phyloP scores from a whole-genome alignment of 2,329 filamentous ascomycete genomes.

The Grosmannia serpens region DNA sequence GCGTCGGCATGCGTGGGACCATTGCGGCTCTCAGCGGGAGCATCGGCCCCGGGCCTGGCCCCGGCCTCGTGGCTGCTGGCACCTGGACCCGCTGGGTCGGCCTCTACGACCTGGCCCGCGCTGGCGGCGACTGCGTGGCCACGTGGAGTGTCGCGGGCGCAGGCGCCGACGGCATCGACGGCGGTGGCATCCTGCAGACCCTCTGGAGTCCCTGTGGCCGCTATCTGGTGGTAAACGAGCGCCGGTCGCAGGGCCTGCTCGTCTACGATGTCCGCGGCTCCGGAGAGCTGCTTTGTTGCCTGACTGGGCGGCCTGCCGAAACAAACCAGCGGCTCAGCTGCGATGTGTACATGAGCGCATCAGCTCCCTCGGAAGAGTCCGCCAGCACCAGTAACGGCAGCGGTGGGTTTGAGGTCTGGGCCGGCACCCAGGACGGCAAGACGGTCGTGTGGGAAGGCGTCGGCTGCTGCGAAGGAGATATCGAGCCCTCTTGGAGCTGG shows the following conservation, averaged over 20 bases:
- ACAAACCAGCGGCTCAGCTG: constrained; percentile 46
- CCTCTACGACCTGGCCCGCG: constrained; percentile 47
- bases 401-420: constrained; percentile 50
- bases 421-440: constrained; percentile 40
- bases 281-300: constrained; percentile 41
- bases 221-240: constrained; percentile 52
- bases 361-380: not conserved
- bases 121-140: constrained; percentile 38
- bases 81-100: constrained; percentile 54
- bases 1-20: constrained; percentile 52
- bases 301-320: constrained; percentile 35
- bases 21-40: constrained; percentile 40
- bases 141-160: constrained; percentile 43
- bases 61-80: constrained; percentile 43
- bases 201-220: constrained; percentile 52
- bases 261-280: constrained; percentile 53
- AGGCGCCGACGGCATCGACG: constrained; percentile 27
- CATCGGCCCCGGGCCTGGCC: constrained; percentile 17
- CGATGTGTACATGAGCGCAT: constrained; percentile 34
- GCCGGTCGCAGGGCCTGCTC: constrained; percentile 40
- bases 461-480: constrained; percentile 32
- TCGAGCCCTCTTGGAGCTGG: constrained; percentile 38
- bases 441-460: constrained; percentile 50
- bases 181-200: constrained; percentile 51
- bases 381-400: not conserved